These are phyloP conservation scores for Petrea volubilis DNA, from an alignment of 257 asterid genomes.

Conservation along the genomic window DNA sequence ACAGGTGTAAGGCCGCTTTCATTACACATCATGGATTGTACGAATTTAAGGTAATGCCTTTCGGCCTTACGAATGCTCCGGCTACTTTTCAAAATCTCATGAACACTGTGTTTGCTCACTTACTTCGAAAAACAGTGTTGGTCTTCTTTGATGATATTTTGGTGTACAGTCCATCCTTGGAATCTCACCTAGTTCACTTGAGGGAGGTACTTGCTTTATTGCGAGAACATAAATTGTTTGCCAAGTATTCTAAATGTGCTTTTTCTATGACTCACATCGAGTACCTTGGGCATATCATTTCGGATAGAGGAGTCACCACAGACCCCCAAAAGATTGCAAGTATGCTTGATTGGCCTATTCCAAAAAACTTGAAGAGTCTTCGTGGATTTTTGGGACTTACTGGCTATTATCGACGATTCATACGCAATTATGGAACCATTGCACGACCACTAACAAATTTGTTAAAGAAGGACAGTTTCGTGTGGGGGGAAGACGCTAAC, in stretches of 20 bases:
- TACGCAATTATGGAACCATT: neutral
- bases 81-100: neutral
- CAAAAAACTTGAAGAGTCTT: neutral
- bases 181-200: neutral
- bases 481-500: neutral
- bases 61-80: neutral
- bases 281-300: neutral
- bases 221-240: neutral
- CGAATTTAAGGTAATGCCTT: neutral
- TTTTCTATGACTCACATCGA: neutral
- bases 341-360: neutral
- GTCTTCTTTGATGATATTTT: neutral
- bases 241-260: neutral
- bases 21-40: neutral
- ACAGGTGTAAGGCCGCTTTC: neutral
- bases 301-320: neutral
- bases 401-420: neutral
- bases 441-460: neutral
- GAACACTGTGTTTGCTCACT: neutral
- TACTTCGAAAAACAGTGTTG: neutral
- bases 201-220: neutral
- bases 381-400: neutral
- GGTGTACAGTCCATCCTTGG: neutral
- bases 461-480: neutral
- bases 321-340: neutral